Evolutionary conservation across 2,329 filamentous ascomycete species (phyloP).

Genomic region (Blumeria hordei): DNA sequence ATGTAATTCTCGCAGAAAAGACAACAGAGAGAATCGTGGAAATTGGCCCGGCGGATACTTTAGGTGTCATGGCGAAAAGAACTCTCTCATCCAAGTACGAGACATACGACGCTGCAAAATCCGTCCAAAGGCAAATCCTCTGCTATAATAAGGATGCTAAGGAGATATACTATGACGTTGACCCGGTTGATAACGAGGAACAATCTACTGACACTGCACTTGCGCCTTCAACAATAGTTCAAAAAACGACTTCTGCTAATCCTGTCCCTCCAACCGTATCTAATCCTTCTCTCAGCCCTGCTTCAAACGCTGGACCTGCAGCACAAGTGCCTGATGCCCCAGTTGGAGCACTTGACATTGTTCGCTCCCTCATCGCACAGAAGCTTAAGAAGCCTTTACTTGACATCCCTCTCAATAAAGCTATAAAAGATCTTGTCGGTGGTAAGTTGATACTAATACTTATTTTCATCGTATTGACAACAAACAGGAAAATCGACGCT

Average conservation of each 20-base stretch:
- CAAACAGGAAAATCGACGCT: slow-evolving; percentile 77
- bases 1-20: slow-evolving; percentile 95
- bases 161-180: slow-evolving; percentile 98
- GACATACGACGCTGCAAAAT: slow-evolving; percentile 91
- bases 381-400: slow-evolving; percentile 87
- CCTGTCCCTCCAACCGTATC: slow-evolving; percentile 28
- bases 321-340: slow-evolving; percentile 69
- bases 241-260: slow-evolving; percentile 20
- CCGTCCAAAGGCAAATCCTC: slow-evolving; percentile 86
- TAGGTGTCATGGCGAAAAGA: slow-evolving; percentile 91
- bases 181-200: slow-evolving; percentile 78
- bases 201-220: slow-evolving; percentile 25
- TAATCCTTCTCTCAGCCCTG: slow-evolving; percentile 25
- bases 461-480: not conserved
- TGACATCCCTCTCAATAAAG: slow-evolving; percentile 82
- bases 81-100: slow-evolving; percentile 95
- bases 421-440: slow-evolving; percentile 94
- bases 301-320: slow-evolving; percentile 61
- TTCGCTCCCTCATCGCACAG: slow-evolving; percentile 75
- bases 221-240: not conserved
- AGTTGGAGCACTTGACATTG: slow-evolving; percentile 69
- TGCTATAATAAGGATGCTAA: slow-evolving; percentile 99
- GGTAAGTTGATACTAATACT: slow-evolving; percentile 30
- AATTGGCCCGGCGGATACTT: slow-evolving; percentile 85
- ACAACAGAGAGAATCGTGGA: slow-evolving; percentile 93